Conservation (phyloP, 371 early-diverging fungal species). For the Lichtheimia corymbifera region DNA sequence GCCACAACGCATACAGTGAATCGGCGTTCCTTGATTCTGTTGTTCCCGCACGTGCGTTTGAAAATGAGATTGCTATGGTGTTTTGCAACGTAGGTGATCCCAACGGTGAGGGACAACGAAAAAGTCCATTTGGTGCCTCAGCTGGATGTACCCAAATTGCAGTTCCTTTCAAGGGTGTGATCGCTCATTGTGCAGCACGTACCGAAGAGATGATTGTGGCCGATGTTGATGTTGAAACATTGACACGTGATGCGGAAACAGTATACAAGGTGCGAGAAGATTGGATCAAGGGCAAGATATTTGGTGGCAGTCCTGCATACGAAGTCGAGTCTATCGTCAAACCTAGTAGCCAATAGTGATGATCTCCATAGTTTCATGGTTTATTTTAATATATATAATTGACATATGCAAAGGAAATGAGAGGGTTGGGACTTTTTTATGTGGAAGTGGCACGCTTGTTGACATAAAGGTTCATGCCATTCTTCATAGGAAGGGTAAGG, state of each 20-base stretch:
- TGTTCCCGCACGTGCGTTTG: conserved; percentile 28
- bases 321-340: not conserved
- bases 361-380: too few species aligned
- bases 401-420: not conserved
- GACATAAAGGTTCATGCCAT: conserved; percentile 44
- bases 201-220: conserved; percentile 36
- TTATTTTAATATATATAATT: too few species aligned
- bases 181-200: conserved; percentile 22
- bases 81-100: conserved; percentile 29
- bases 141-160: conserved; percentile 35
- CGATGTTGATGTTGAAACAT: conserved; percentile 21
- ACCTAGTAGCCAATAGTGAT: too few species aligned
- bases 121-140: conserved; percentile 18
- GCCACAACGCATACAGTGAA: conserved; percentile 24
- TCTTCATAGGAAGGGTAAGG: conserved; percentile 54
- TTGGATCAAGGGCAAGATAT: conserved; percentile 28
- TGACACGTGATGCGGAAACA: conserved; percentile 32
- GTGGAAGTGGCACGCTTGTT: conserved; percentile 17
- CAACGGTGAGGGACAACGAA: not conserved
- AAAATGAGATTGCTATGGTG: conserved; percentile 35
- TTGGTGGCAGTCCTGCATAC: conserved; percentile 11
- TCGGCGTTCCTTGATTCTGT: conserved; percentile 30
- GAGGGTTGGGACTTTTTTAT: not conserved
- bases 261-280: conserved; percentile 34
- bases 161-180: conserved; percentile 35